Percentiles rank a stretch among this genome's conserved stretches.
phyloP scores from a whole-genome alignment of 2,329 filamentous ascomycete genomes.

The Alternaria angustiovoidea region DNA sequence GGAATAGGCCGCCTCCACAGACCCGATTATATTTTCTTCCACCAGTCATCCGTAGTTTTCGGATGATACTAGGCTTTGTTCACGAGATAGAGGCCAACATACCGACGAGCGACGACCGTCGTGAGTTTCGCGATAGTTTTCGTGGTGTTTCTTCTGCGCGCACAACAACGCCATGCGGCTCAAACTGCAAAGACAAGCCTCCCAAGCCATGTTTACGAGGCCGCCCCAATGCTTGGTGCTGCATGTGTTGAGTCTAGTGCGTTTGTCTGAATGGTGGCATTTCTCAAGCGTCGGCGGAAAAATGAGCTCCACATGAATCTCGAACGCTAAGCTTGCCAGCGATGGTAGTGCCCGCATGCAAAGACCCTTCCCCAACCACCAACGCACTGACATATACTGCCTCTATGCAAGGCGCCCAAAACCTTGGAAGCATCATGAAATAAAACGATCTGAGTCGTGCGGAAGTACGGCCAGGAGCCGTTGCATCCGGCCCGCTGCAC shows the following conservation, averaged over 20 bases:
- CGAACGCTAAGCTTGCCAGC: slow-evolving; percentile 8
- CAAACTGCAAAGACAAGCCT: slow-evolving; percentile 7
- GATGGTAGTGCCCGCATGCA: background rate
- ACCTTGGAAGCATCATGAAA: background rate
- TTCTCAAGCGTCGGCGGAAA: slow-evolving; percentile 10
- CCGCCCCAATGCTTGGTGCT: slow-evolving; percentile 14
- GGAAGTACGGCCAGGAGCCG: background rate
- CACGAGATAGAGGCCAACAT: background rate
- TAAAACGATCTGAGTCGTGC: background rate
- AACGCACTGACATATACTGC: background rate
- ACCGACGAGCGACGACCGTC: background rate
- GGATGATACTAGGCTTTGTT: background rate
- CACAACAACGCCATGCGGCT: background rate
- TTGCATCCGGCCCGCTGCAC: slow-evolving; percentile 1
- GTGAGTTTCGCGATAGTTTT: background rate
- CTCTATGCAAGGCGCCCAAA: background rate
- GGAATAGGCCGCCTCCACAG: background rate
- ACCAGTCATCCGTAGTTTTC: slow-evolving; percentile 4
- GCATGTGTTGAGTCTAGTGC: slow-evolving; percentile 8
- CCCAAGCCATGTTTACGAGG: slow-evolving; percentile 8
- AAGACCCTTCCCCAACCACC: slow-evolving; percentile 1
- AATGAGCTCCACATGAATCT: slow-evolving; percentile 7
- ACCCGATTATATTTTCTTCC: slow-evolving; percentile 16
- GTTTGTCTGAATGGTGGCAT: slow-evolving; percentile 12
- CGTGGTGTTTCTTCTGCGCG: background rate